Conservation (phyloP, 495 filamentous ascomycete genomes). For the Podospora australis region DNA sequence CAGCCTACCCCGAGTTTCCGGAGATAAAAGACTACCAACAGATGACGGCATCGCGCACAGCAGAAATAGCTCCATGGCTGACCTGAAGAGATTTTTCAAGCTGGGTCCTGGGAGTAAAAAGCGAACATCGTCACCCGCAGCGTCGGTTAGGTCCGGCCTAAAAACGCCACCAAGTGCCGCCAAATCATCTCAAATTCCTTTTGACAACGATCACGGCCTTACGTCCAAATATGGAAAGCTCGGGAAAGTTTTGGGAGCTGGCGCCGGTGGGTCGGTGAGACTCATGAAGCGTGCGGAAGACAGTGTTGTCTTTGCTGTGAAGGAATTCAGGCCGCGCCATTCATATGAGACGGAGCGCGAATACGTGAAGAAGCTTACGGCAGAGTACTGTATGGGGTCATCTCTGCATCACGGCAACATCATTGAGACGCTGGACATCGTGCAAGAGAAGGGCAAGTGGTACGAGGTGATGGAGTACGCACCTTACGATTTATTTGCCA, state of each 20-base stretch:
- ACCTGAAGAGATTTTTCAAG: constrained; percentile 89
- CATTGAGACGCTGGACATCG: constrained; percentile 94
- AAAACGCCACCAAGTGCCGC: constrained; percentile 52
- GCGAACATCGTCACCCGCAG: constrained; percentile 53
- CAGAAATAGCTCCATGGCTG: constrained; percentile 81
- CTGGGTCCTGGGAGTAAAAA: constrained; percentile 61
- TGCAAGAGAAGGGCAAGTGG: constrained; percentile 92
- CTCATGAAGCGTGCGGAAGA: constrained; percentile 90
- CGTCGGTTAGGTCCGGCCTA: constrained; percentile 45
- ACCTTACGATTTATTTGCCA: constrained; percentile 95
- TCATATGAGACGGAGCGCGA: constrained; percentile 89
- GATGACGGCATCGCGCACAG: constrained; percentile 33
- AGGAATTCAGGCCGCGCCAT: constrained; percentile 91
- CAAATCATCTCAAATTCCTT: constrained; percentile 67
- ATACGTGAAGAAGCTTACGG: constrained; percentile 98
- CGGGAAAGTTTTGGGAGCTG: constrained; percentile 86
- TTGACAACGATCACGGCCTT: constrained; percentile 89
- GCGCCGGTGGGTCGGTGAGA: constrained; percentile 90
- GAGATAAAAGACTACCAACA: constrained; percentile 28
- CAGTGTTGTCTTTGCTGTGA: constrained; percentile 89
- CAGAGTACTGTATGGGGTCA: constrained; percentile 97
- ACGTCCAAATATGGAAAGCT: constrained; percentile 91
- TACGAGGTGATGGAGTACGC: constrained; percentile 99
- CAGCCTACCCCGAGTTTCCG: constrained; percentile 31
- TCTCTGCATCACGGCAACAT: constrained; percentile 97